Conservation (phyloP, 108 stramenopile genomes). For the Discostella stelligeroides region DNA sequence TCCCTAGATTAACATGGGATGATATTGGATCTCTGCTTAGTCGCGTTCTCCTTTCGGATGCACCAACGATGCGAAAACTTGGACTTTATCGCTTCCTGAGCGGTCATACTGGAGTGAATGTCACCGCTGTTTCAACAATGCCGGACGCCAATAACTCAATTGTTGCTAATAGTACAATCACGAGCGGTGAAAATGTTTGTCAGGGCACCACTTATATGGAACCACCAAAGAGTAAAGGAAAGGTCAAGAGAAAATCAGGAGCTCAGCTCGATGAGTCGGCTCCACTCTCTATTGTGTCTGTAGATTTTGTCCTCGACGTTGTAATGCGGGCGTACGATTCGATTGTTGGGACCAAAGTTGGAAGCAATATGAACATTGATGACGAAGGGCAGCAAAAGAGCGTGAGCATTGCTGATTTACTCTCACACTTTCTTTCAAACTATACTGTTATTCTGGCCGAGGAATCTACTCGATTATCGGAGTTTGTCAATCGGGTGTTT, state of each 20-base stretch:
- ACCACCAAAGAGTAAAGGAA: conserved; percentile 37
- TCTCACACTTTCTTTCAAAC: conserved; percentile 44
- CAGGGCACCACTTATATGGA: conserved; percentile 33
- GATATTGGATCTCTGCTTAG: conserved; percentile 70
- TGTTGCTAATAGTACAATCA: not conserved
- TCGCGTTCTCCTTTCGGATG: conserved; percentile 64
- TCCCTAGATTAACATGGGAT: conserved; percentile 55
- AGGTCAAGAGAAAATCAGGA: conserved; percentile 35
- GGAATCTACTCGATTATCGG: conserved; percentile 7
- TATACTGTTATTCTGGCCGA: conserved; percentile 41
- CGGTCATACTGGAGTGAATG: conserved; percentile 53
- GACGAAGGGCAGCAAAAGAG: conserved; percentile 42
- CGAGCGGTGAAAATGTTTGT: not conserved
- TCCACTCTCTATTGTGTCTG: conserved; percentile 48
- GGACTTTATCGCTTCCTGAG: conserved; percentile 70
- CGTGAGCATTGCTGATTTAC: conserved; percentile 35
- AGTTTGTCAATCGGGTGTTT: conserved; percentile 35
- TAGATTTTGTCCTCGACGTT: conserved; percentile 59
- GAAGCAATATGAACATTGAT: conserved; percentile 65
- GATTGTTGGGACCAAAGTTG: conserved; percentile 66
- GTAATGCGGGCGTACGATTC: conserved; percentile 75
- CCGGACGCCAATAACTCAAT: conserved; percentile 8
- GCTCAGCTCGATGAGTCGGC: conserved; percentile 6
- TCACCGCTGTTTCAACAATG: conserved; percentile 1
- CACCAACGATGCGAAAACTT: conserved; percentile 73